A percentile compares a stretch with the other conserved stretches of the same genome.
Conservation (phyloP, 2,329 filamentous ascomycete genomes). For the Cercospora berteroae region DNA sequence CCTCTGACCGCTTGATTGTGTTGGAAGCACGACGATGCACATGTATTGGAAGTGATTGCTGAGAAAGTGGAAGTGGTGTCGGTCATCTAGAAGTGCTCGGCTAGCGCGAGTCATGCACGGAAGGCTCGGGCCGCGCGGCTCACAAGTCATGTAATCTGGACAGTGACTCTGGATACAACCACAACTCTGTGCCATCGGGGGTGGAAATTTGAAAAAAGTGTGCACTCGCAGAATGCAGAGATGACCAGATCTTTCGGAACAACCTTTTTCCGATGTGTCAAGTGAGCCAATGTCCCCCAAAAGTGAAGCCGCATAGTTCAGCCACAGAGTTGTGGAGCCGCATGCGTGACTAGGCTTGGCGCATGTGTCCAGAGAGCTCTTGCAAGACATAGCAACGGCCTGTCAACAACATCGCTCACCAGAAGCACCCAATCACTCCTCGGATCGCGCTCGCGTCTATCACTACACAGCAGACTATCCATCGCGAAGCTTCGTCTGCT, state of each 20-base stretch:
- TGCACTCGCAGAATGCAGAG: neutral
- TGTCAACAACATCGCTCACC: neutral
- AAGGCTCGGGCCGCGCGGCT: neutral
- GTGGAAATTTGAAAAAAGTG: neutral
- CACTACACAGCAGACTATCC: slow-evolving; percentile 1
- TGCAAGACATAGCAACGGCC: neutral
- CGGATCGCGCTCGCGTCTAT: neutral
- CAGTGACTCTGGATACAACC: neutral
- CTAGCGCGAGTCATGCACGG: neutral
- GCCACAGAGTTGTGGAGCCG: neutral
- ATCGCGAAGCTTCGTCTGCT: slow-evolving; percentile 5
- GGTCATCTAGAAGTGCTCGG: neutral
- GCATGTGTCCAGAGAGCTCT: neutral
- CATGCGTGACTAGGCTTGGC: neutral
- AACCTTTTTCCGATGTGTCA: neutral
- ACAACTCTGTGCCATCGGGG: neutral
- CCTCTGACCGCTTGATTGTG: neutral
- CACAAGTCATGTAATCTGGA: neutral
- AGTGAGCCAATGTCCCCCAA: neutral
- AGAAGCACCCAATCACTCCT: neutral
- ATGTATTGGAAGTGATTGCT: neutral
- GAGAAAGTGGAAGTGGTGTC: neutral
- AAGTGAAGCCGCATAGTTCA: neutral
- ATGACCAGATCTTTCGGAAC: neutral
- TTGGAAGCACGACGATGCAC: neutral